Base-by-base conservation (phyloP, 208 protist genomes). In the Crithidia expoeki region DNA sequence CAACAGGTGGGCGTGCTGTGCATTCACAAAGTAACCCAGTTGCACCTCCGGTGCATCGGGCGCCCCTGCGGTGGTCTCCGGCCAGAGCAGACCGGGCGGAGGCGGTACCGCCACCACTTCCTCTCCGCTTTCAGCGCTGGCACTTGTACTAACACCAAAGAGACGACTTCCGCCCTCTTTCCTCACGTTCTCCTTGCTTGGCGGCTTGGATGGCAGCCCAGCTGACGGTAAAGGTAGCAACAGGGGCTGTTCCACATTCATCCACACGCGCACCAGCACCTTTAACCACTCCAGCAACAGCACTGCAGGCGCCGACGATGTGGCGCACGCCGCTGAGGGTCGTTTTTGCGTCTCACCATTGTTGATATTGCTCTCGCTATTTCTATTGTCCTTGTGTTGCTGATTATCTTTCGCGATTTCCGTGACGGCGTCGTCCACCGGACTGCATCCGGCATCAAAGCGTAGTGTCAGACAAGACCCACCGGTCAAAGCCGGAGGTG, bases 241-340 rank as follows among this genome's bases (percentile, higher is more conserved):
- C 62, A 64, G 47, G n/a, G 71, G 71, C 62, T 76, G 71, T 47
- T 76, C 71, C 7, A 52, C 71, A 27, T 76, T 70, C 71, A 76
- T 76, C 71, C 71, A 76, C 34, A 76, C 71, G 3, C 59, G 7
- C 23, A 76, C 40, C 23, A 76, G 40, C 14, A 56, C 36, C 71
- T 76, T 76, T 44, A 76, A 34, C 71, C 71, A 76, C 44, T 70
- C 44, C 25, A 76, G 44, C 28, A 76, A 40, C 44, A 76, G 16
- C 21, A 76, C 60, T 3, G 71, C 71, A 4, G 71, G 71, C 10
- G 71, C 71, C 4, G 68, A 73, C 2, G 68, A 73, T 27, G 67
- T 9, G 12, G 42, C 34, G 11, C 51, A 34, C 23, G n/a, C 21
- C 40, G 25, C 19, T 4, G 57, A n/a, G n/a, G n/a, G n/a, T n/a